Percentiles rank a stretch among this genome's conserved stretches.
Conservation (phyloP, 2,329 filamentous ascomycete species). For the Lachnellula hyalina region DNA sequence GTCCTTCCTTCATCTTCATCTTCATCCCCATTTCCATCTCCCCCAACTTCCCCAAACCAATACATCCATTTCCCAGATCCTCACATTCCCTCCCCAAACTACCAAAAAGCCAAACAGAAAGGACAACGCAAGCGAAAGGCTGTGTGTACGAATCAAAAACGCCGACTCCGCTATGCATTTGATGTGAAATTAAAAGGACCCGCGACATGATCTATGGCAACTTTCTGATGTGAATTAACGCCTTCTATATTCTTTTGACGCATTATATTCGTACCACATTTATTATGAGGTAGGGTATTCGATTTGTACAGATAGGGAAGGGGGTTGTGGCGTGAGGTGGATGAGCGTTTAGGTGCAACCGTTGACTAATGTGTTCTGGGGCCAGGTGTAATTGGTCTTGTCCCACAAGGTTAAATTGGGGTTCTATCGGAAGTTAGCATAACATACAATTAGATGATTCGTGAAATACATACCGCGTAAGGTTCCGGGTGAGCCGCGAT, state of each 20-base stretch:
- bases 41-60: no score
- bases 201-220: conserved; percentile 4
- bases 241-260: conserved; percentile 21
- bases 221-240: conserved; percentile 8
- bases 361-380: conserved; percentile 56
- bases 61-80: no score
- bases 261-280: conserved; percentile 20
- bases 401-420: conserved; percentile 22
- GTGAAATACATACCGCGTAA: conserved; percentile 42
- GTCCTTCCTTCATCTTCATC: no score
- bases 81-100: no score
- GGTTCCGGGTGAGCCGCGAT: conserved; percentile 56
- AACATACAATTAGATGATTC: conserved; percentile 54
- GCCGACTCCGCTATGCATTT: conserved; percentile 14
- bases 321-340: background rate
- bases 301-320: conserved; percentile 19
- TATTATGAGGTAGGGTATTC: conserved; percentile 7
- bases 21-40: no score
- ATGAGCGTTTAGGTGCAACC: conserved; percentile 37
- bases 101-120: no score
- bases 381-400: conserved; percentile 51
- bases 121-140: no score
- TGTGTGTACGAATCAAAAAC: background rate
- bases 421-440: background rate
- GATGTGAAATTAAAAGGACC: background rate